Conservation (phyloP, 2,329 filamentous ascomycete species). For the Arthroderma sp. region DNA sequence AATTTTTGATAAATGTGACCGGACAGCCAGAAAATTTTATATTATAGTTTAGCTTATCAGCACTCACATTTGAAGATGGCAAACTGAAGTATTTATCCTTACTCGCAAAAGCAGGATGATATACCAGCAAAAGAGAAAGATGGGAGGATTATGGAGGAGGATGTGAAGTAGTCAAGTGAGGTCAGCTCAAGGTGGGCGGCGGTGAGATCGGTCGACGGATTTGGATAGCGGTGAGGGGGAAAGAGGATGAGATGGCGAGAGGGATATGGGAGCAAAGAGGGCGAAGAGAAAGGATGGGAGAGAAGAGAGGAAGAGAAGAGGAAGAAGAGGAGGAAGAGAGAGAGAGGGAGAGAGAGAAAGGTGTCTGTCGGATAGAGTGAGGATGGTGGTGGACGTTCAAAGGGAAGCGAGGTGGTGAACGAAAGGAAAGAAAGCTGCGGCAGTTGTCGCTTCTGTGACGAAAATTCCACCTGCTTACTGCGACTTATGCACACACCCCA, state of each 20-base stretch:
- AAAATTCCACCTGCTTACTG: background rate
- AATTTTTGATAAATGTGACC: background rate
- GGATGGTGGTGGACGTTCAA: constrained; percentile 7
- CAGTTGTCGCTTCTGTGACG: background rate
- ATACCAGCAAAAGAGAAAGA: background rate
- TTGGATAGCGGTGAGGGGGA: constrained; percentile 18
- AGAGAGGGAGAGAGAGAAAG: constrained; percentile 11
- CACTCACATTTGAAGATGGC: constrained; percentile 1
- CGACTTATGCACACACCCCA: no score
- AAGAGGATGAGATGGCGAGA: constrained; percentile 16
- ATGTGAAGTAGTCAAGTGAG: background rate
- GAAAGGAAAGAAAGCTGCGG: constrained; percentile 1
- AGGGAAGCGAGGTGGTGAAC: constrained; percentile 10
- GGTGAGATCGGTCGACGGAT: constrained; percentile 14
- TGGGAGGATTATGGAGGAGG: background rate
- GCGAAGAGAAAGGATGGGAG: constrained; percentile 13
- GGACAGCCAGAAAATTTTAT: background rate
- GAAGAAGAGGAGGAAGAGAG: constrained; percentile 9
- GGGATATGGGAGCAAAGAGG: constrained; percentile 15
- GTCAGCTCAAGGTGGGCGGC: constrained; percentile 6
- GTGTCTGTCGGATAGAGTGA: constrained; percentile 13
- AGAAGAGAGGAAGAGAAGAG: constrained; percentile 12
- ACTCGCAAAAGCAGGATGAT: no score
- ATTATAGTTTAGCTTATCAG: background rate
- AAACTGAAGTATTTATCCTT: constrained; percentile 4